phyloP scores from a whole-genome alignment of 1,284 basidiomycete genomes.

The Irpex sp. region DNA sequence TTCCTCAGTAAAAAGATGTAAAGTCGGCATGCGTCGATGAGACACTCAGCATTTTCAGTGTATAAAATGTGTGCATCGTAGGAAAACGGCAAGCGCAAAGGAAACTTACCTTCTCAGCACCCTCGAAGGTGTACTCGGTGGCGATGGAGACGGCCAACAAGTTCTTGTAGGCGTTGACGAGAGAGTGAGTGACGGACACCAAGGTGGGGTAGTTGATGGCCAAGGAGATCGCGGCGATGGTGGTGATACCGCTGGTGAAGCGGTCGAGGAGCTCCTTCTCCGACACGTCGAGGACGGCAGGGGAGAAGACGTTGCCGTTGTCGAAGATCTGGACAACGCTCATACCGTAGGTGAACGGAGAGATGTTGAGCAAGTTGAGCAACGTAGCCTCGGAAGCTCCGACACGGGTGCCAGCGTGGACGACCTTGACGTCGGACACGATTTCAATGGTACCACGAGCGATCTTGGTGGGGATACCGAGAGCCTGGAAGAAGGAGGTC shows the following conservation, averaged over 20 bases:
- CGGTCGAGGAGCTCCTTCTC: slow-evolving; percentile 89
- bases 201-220: slow-evolving; percentile 96
- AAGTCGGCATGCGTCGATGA: slow-evolving; percentile 41
- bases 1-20: slow-evolving; percentile 29
- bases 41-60: slow-evolving; percentile 84
- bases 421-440: slow-evolving; percentile 95
- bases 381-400: slow-evolving; percentile 96
- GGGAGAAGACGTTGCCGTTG: slow-evolving; percentile 87
- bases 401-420: slow-evolving; percentile 88
- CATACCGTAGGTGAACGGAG: slow-evolving; percentile 99
- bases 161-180: slow-evolving; percentile 99
- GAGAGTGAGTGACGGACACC: slow-evolving; percentile 89
- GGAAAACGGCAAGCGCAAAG: slow-evolving; percentile 6
- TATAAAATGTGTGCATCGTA: slow-evolving; percentile 45
- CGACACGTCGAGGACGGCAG: slow-evolving; percentile 91
- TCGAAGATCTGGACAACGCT: slow-evolving; percentile 93
- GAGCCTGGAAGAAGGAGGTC: slow-evolving; percentile 99
- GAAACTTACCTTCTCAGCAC: slow-evolving; percentile 79
- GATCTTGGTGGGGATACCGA: slow-evolving; percentile 99
- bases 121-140: slow-evolving; percentile 96
- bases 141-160: slow-evolving; percentile 86
- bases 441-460: slow-evolving; percentile 99
- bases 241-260: slow-evolving; percentile 92
- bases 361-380: slow-evolving; percentile 99
- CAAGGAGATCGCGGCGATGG: slow-evolving; percentile 93